Evolutionary conservation across 2,329 filamentous ascomycete species (phyloP).

Genomic region (Claviceps quebecensis): DNA sequence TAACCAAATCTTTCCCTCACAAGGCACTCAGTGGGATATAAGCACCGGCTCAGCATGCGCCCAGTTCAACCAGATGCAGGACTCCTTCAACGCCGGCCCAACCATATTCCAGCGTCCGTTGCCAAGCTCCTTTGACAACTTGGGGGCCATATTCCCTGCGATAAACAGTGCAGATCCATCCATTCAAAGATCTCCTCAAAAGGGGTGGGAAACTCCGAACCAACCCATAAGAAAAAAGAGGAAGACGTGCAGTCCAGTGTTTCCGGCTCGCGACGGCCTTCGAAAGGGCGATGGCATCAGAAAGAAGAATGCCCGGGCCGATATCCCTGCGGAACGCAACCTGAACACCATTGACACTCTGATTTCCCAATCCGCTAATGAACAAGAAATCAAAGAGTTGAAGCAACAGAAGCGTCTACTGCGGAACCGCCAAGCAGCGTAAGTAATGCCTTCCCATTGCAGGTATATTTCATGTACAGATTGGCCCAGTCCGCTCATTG

Average conservation of each 20-base stretch:
- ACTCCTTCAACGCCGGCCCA: slow-evolving; percentile 39
- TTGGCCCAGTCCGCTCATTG: neutral
- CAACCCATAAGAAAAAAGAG: slow-evolving; percentile 45
- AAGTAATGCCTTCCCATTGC: slow-evolving; percentile 26
- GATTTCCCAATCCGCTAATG: slow-evolving; percentile 75
- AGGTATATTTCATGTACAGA: neutral
- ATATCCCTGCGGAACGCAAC: slow-evolving; percentile 88
- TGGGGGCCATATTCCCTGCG: slow-evolving; percentile 39
- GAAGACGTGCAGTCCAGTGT: slow-evolving; percentile 51
- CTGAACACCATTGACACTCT: slow-evolving; percentile 89
- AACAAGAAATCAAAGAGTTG: slow-evolving; percentile 91
- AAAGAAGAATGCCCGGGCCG: slow-evolving; percentile 98
- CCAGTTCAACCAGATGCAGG: slow-evolving; percentile 45
- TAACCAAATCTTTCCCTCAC: slow-evolving; percentile 24
- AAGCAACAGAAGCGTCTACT: slow-evolving; percentile 96
- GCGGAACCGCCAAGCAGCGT: slow-evolving; percentile 94
- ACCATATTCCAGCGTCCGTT: slow-evolving; percentile 41
- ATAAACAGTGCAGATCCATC: slow-evolving; percentile 32
- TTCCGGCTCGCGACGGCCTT: slow-evolving; percentile 63
- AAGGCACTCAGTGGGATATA: slow-evolving; percentile 45
- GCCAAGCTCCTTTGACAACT: slow-evolving; percentile 42
- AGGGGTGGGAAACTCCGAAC: slow-evolving; percentile 40
- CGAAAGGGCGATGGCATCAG: slow-evolving; percentile 76
- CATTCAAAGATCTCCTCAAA: slow-evolving; percentile 41
- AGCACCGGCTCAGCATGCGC: slow-evolving; percentile 54